Conservation (phyloP, 768 basidiomycete species). For the Fibroporia radiculosa region DNA sequence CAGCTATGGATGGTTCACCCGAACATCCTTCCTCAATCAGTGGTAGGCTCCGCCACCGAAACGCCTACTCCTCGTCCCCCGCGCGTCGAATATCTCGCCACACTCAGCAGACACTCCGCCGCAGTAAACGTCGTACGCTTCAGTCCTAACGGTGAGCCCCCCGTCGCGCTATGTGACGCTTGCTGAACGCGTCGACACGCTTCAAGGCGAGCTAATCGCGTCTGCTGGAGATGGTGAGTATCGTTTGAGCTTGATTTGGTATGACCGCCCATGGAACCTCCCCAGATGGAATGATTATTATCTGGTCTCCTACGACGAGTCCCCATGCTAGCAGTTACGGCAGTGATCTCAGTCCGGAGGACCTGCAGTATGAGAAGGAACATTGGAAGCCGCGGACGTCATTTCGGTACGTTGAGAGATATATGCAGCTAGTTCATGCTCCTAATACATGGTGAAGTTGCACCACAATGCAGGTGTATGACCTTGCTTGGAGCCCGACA, state of each 20-base stretch:
- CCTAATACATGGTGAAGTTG: conserved; percentile 42
- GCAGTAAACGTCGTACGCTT: conserved; percentile 95
- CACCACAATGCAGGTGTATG: conserved; percentile 94
- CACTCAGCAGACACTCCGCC: conserved; percentile 85
- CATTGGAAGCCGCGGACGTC: conserved; percentile 88
- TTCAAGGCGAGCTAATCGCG: conserved; percentile 78
- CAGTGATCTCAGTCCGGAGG: conserved; percentile 72
- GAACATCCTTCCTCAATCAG: conserved; percentile 65
- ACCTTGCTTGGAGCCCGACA: conserved; percentile 94
- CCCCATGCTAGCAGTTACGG: conserved; percentile 72
- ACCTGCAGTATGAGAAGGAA: conserved; percentile 86
- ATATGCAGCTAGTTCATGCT: neutral
- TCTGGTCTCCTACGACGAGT: conserved; percentile 82
- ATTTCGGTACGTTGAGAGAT: conserved; percentile 48
- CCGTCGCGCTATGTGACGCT: neutral
- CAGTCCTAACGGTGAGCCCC: conserved; percentile 77
- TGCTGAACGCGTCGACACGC: conserved; percentile 3
- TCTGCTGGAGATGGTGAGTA: conserved; percentile 93
- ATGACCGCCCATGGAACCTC: neutral
- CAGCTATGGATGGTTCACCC: conserved; percentile 95
- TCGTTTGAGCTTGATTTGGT: conserved; percentile 6
- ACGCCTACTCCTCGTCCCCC: conserved; percentile 47
- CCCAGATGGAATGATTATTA: conserved; percentile 92
- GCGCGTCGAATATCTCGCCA: conserved; percentile 94
- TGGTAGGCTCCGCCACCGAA: conserved; percentile 31